phyloP scores from a whole-genome alignment of 345 rosid genomes.

The Eucalyptus sideroxylon region DNA sequence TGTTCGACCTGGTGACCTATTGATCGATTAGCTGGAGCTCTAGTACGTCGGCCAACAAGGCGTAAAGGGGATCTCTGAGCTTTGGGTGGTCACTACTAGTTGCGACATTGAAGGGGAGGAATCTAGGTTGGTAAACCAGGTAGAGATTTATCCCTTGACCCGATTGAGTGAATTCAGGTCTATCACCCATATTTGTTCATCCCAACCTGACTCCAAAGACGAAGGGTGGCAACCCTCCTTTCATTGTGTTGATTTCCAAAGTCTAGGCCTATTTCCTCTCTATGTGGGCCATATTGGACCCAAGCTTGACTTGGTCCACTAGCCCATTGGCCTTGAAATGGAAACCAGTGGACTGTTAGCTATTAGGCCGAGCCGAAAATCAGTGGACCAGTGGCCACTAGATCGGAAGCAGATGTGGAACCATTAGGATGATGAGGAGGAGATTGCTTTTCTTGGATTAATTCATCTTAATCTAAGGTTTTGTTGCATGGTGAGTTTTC shows the following conservation, averaged over 20 bases:
- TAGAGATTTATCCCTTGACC: background rate
- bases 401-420: background rate
- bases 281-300: background rate
- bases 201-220: fast-evolving
- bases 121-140: background rate
- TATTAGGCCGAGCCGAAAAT: fast-evolving
- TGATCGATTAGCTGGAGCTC: no score
- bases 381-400: background rate
- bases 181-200: background rate
- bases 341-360: background rate
- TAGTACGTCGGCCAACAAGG: fast-evolving
- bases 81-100: no score
- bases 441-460: no score
- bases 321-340: background rate
- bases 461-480: background rate
- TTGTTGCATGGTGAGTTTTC: background rate
- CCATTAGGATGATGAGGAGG: background rate
- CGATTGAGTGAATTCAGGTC: background rate
- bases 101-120: background rate
- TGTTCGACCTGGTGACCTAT: no score
- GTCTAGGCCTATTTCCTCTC: background rate
- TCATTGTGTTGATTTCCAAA: background rate
- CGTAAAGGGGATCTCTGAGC: no score
- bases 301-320: background rate
- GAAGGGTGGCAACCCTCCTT: background rate